Evolutionary conservation across 805 yeast genomes (phyloP).

Genomic region (Zygotorulaspora sp.): DNA sequence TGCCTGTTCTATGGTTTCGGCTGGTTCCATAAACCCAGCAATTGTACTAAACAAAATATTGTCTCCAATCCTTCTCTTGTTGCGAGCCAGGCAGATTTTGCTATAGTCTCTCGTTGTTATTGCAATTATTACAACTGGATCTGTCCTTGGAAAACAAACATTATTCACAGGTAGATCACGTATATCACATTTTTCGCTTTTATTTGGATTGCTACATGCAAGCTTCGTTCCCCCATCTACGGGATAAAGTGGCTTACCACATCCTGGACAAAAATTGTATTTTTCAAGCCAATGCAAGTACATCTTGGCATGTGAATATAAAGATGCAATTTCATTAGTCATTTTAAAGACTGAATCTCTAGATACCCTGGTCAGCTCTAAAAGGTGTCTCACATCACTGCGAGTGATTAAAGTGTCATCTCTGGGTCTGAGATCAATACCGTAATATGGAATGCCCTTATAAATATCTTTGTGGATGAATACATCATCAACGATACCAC

Average conservation of each 20-base stretch:
- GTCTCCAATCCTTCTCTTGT: slow-evolving; percentile 50
- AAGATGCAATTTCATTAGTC: slow-evolving; percentile 48
- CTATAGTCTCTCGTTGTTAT: slow-evolving; percentile 57
- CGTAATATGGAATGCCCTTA: slow-evolving; percentile 61
- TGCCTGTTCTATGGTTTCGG: slow-evolving; percentile 86
- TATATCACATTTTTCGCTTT: slow-evolving; percentile 32
- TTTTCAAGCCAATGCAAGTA: slow-evolving; percentile 79
- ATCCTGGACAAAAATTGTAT: slow-evolving; percentile 78
- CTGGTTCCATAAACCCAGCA: slow-evolving; percentile 95
- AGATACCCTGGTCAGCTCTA: slow-evolving; percentile 4
- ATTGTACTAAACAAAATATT: slow-evolving; percentile 68
- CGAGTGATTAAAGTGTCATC: slow-evolving; percentile 7
- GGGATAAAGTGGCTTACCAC: slow-evolving; percentile 63
- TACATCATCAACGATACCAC: slow-evolving; percentile 24
- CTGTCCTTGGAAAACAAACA: slow-evolving; percentile 87
- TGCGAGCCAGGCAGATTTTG: slow-evolving; percentile 66
- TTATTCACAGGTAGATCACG: slow-evolving; percentile 55
- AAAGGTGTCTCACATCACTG: slow-evolving; percentile 8
- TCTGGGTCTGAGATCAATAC: slow-evolving; percentile 45
- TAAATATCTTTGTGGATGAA: slow-evolving; percentile 44
- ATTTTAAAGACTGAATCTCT: slow-evolving; percentile 18
- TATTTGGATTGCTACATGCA: slow-evolving; percentile 39
- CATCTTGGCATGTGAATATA: slow-evolving; percentile 78
- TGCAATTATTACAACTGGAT: slow-evolving; percentile 81
- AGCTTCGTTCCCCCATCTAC: slow-evolving; percentile 66